Conservation (phyloP, 495 filamentous ascomycete genomes). For the Penicillium mononematosum region DNA sequence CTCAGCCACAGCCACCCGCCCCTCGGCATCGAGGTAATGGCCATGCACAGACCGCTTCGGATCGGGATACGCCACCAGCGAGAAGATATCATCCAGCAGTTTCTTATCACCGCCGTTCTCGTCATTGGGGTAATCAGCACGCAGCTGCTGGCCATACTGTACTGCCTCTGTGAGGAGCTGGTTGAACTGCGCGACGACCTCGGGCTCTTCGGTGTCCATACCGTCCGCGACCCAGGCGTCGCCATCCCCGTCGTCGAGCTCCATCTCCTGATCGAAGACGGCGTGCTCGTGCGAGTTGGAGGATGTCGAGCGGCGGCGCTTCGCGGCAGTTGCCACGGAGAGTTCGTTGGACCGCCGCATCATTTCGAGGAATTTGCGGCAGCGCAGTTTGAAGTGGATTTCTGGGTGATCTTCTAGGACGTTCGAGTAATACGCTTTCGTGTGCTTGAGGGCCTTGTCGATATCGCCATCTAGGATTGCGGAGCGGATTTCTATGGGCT, state of each 20-base stretch:
- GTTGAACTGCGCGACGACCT: slow-evolving; percentile 42
- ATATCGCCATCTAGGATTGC: slow-evolving; percentile 93
- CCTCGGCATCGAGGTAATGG: slow-evolving; percentile 73
- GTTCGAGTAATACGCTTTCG: slow-evolving; percentile 70
- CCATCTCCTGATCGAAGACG: slow-evolving; percentile 69
- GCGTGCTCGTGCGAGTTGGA: slow-evolving; percentile 44
- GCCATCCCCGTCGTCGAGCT: slow-evolving; percentile 66
- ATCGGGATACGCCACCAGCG: slow-evolving; percentile 82
- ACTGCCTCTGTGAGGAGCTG: slow-evolving; percentile 67
- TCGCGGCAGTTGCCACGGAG: slow-evolving; percentile 29
- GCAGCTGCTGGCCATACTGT: slow-evolving; percentile 76
- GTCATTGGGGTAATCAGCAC: slow-evolving; percentile 64
- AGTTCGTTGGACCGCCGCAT: slow-evolving; percentile 77
- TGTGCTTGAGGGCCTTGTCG: slow-evolving; percentile 82
- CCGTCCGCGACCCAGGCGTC: slow-evolving; percentile 52
- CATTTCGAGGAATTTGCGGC: slow-evolving; percentile 95
- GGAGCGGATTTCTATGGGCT: slow-evolving; percentile 67
- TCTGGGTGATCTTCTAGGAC: slow-evolving; percentile 84
- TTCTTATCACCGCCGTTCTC: slow-evolving; percentile 71
- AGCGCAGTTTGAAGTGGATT: slow-evolving; percentile 86
- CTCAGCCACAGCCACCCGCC: slow-evolving; percentile 80
- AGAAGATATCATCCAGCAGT: slow-evolving; percentile 81
- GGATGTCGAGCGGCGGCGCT: slow-evolving; percentile 33
- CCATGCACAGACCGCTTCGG: slow-evolving; percentile 70
- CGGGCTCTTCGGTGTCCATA: slow-evolving; percentile 55